phyloP scores from a whole-genome alignment of 129 eudicot species.

The Helichrysum umbraculigerum region DNA sequence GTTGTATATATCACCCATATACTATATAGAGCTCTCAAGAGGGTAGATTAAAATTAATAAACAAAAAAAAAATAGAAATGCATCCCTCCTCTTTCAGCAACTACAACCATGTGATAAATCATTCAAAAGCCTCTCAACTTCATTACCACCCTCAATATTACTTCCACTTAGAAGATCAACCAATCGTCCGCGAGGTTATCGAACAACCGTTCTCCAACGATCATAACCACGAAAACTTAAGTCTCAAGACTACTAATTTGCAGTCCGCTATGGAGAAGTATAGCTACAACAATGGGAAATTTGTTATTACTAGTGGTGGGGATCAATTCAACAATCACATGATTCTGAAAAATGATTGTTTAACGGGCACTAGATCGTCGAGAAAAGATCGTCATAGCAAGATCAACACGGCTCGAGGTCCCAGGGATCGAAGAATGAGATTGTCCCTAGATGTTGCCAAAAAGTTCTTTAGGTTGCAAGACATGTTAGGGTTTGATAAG shows the following conservation, averaged over 20 bases:
- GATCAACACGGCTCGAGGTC: conserved; percentile 82
- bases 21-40: background rate
- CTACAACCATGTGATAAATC: conserved; percentile 12
- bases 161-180: conserved; percentile 12
- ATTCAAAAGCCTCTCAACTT: conserved; percentile 20
- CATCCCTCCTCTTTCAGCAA: conserved; percentile 26
- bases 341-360: background rate
- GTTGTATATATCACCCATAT: too few species aligned
- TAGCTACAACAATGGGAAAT: conserved; percentile 6
- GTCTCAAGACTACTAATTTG: conserved; percentile 2
- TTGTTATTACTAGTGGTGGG: background rate
- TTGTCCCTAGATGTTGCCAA: conserved; percentile 75
- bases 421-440: conserved; percentile 87
- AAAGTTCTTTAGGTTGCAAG: conserved; percentile 73
- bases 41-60: too few species aligned
- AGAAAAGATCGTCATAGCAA: conserved; percentile 90
- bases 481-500: conserved; percentile 68
- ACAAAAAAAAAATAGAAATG: conserved; percentile 6
- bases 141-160: conserved; percentile 22
- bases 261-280: conserved; percentile 19
- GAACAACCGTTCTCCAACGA: conserved; percentile 15
- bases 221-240: conserved; percentile 13
- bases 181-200: background rate
- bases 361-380: conserved; percentile 29
- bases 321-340: background rate